Percentiles rank a stretch among this genome's conserved stretches.
Evolutionary conservation across 192 early-diverging fungal species (phyloP).

Genomic region (Rhizophagus prolifer): DNA sequence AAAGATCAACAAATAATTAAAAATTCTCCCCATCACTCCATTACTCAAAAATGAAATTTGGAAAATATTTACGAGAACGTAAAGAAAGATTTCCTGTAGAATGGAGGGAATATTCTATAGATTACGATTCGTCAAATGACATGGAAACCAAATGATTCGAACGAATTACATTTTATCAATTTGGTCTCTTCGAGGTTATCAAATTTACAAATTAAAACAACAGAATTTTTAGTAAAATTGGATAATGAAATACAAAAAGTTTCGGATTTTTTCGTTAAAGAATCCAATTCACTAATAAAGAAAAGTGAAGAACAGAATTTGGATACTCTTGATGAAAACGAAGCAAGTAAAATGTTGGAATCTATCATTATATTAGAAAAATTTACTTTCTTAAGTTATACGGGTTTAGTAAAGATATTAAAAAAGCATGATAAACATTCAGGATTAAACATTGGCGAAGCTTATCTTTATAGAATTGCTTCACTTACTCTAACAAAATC

Average conservation of each 20-base stretch:
- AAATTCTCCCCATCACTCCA: no score
- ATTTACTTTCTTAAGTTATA: conserved; percentile 85
- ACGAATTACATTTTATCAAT: conserved; percentile 54
- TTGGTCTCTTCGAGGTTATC: conserved; percentile 57
- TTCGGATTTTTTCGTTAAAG: conserved; percentile 45
- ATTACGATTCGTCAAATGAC: conserved; percentile 52
- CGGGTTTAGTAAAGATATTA: conserved; percentile 81
- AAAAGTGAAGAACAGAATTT: conserved; percentile 35
- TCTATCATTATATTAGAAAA: conserved; percentile 71
- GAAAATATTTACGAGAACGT: conserved; percentile 65
- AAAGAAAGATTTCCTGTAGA: conserved; percentile 60
- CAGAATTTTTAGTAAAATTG: conserved; percentile 66
- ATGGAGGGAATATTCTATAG: conserved; percentile 69
- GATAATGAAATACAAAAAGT: conserved; percentile 67
- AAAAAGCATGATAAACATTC: conserved; percentile 88
- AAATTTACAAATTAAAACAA: conserved; percentile 55
- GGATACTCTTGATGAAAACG: conserved; percentile 31
- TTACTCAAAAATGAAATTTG: conserved; percentile 64
- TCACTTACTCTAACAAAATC: conserved; percentile 66
- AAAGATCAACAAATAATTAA: no score
- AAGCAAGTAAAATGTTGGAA: conserved; percentile 50
- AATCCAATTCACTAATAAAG: conserved; percentile 30
- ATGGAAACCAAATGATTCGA: conserved; percentile 29
- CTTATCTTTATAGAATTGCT: conserved; percentile 59
- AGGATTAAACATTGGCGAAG: conserved; percentile 69